Base-by-base conservation (phyloP, 2,329 filamentous ascomycete genomes). In the Colletotrichum liriopes region DNA sequence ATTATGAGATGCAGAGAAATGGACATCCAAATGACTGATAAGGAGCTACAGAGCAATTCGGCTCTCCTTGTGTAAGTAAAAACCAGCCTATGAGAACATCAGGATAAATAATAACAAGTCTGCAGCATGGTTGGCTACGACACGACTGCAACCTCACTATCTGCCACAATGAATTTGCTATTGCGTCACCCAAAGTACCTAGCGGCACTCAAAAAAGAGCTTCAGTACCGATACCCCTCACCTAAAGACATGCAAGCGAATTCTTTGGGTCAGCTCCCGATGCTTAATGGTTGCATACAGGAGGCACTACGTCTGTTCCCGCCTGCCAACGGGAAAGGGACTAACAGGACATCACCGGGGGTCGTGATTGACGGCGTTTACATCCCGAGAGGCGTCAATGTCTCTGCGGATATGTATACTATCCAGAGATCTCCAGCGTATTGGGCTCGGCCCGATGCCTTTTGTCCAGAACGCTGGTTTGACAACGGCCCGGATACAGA, bases 271-370 rank as follows among this genome's bases (percentile, higher is more conserved):
- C 58, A 77, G 16, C 75, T 85, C 0, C 67, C 76, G 0, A 75
- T 81, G 73, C 74, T 86, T 58, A 75, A 79, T 20, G 85, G 84
- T 2, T 80, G 77, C 47, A 74, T 87, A 14, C 78, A 86, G 1
- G 86, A 87, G 76, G 77, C 76, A 6, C 76, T 88, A 43, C 78
- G 86, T 11, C 71, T 84, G 5, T 85, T 82, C 63, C 82, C 84
- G 8, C 77, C 76, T 1, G 74, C 65, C 8, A 68, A 68, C 49
- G 65, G 65, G 5, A 68, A 68, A 47, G 65, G 58, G 2, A 68
- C 65, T 5, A 68, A 68, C n/a, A 37, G 65, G 5, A 68, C 59
- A 32, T 73, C 11, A 59, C 75, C 63, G 71, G 71, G 26, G 67
- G 72, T n/a, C 2, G 74, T 72, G 1, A 77, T 84, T 63, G 75